Evolutionary conservation across 179 eudicot genomes (phyloP).

Genomic region (Silene vulgaris): DNA sequence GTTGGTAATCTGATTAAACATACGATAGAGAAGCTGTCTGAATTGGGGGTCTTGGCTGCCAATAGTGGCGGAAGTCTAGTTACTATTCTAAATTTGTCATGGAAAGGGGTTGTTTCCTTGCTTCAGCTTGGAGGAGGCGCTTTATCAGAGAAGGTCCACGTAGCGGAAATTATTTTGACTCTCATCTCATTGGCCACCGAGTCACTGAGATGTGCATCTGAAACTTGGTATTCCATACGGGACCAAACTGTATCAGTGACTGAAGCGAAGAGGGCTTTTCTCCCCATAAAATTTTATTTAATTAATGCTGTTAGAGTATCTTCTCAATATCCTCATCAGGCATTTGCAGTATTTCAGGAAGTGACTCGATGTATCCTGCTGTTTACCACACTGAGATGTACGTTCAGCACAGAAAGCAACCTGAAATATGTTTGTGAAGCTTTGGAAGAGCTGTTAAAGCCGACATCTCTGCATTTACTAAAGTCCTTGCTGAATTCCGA

Average conservation of each 20-base stretch:
- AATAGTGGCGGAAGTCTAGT: constrained; percentile 85
- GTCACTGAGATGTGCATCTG: constrained; percentile 66
- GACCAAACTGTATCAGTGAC: constrained; percentile 44
- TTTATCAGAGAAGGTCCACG: constrained; percentile 56
- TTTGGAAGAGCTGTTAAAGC: constrained; percentile 69
- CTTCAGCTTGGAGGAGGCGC: constrained; percentile 81
- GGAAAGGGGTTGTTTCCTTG: constrained; percentile 96
- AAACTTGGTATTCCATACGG: constrained; percentile 59
- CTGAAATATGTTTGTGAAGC: constrained; percentile 61
- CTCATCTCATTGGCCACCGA: constrained; percentile 67
- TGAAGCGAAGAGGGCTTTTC: constrained; percentile 82
- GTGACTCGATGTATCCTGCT: constrained; percentile 45
- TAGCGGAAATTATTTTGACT: constrained; percentile 51
- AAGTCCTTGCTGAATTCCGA: constrained; percentile 68
- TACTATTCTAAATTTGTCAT: constrained; percentile 69
- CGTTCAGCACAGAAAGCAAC: constrained; percentile 41
- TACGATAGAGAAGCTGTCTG: constrained; percentile 61
- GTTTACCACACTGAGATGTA: constrained; percentile 56
- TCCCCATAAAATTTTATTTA: constrained; percentile 81
- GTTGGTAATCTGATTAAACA: constrained; percentile 45
- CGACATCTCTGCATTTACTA: constrained; percentile 67
- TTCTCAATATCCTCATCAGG: constrained; percentile 68
- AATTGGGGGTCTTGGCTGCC: constrained; percentile 77
- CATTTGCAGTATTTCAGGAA: constrained; percentile 53
- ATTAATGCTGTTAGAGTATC: constrained; percentile 82